Evolutionary conservation across 192 early-diverging fungal genomes (phyloP).

Genomic region (Gonapodya prolifera): DNA sequence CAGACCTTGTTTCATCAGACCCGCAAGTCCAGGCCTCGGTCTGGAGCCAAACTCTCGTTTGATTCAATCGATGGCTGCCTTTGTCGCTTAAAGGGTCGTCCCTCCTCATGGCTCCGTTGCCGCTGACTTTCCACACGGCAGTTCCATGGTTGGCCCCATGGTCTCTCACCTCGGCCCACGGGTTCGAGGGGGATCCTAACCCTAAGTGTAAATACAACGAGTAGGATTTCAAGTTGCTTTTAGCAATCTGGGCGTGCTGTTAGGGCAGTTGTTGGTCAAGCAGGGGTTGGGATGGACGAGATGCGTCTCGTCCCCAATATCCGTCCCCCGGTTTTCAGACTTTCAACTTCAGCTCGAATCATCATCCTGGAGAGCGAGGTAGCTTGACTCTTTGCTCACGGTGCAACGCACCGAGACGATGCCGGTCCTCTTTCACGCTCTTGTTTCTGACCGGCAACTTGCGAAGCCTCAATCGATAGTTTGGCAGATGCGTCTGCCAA

Average conservation of each 20-base stretch:
- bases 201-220: background rate
- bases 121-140: background rate
- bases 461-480: background rate
- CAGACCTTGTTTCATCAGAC: background rate
- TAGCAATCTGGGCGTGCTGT: background rate
- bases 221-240: background rate
- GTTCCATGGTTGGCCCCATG: background rate
- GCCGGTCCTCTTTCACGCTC: background rate
- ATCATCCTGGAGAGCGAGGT: background rate
- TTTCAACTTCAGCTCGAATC: background rate
- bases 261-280: background rate
- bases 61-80: background rate
- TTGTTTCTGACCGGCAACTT: background rate
- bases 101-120: background rate
- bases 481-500: background rate
- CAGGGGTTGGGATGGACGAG: background rate
- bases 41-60: background rate
- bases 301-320: background rate
- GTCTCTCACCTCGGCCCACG: background rate
- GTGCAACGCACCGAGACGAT: background rate
- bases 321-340: background rate
- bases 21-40: background rate
- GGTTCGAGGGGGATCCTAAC: background rate
- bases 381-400: background rate
- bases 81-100: background rate